Percentiles rank a stretch among this genome's conserved stretches.
phyloP scores from a whole-genome alignment of 352 stramenopile genomes.

The Blastocystis sp. region DNA sequence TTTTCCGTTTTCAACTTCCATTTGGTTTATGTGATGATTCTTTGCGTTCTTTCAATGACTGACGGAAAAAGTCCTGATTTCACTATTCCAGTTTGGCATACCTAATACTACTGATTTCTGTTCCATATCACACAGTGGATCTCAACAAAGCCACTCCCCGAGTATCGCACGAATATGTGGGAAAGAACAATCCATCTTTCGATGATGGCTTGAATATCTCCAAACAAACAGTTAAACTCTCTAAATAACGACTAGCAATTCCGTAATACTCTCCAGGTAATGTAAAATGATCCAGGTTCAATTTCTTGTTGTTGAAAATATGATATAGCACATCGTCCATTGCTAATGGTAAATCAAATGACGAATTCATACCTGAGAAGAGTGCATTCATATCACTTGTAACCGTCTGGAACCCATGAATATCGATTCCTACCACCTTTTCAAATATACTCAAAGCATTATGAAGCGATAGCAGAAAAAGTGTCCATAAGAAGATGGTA shows the following conservation, averaged over 20 bases:
- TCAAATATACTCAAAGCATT: background rate
- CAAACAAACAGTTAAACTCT: constrained; percentile 16
- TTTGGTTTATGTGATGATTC: constrained; percentile 7
- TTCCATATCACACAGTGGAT: no score
- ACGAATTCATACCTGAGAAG: background rate
- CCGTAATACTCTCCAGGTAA: constrained; percentile 16
- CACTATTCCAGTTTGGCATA: background rate
- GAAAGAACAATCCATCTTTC: constrained; percentile 1
- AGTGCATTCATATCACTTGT: background rate
- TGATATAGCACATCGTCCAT: constrained; percentile 25
- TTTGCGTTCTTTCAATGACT: background rate
- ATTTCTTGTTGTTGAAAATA: background rate
- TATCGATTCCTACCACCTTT: background rate
- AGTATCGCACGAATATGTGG: background rate
- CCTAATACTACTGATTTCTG: no score
- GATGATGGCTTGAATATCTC: background rate
- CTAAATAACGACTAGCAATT: background rate
- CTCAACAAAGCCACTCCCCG: background rate
- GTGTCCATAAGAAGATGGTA: background rate
- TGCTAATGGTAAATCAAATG: background rate
- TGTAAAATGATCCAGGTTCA: constrained; percentile 15
- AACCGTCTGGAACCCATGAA: background rate
- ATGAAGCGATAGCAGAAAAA: constrained; percentile 28
- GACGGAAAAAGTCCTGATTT: constrained; percentile 18
- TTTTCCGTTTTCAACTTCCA: constrained; percentile 45